Percentiles rank a stretch among this genome's conserved stretches.
phyloP scores from a whole-genome alignment of 2,329 filamentous ascomycete genomes.

The Talaromyces piceae region DNA sequence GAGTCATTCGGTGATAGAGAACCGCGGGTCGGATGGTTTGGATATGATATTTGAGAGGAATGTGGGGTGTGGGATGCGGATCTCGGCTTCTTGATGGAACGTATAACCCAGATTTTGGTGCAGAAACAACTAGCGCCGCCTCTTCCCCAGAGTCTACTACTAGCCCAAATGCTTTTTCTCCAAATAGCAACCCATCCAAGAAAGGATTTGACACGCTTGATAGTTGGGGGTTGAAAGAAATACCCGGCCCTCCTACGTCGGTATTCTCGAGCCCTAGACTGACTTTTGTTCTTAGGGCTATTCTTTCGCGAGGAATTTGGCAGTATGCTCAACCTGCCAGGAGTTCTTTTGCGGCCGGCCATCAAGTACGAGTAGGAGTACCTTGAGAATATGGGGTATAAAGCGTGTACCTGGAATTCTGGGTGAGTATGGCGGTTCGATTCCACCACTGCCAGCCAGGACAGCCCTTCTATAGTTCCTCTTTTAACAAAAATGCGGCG shows the following conservation, averaged over 20 bases:
- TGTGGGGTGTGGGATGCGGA: background rate
- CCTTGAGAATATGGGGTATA: background rate
- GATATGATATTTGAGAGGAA: background rate
- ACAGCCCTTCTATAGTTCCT: background rate
- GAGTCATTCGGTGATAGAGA: background rate
- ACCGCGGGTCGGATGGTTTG: background rate
- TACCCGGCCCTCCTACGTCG: background rate
- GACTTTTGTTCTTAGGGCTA: background rate
- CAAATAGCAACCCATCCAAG: no score
- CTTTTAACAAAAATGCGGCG: conserved; percentile 1
- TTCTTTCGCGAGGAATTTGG: background rate
- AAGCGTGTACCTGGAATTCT: background rate
- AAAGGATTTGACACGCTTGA: background rate
- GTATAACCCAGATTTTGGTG: no score
- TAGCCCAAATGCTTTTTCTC: no score
- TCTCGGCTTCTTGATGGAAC: background rate
- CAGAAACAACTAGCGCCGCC: no score
- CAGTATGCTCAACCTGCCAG: background rate
- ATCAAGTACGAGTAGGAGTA: background rate
- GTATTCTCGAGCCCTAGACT: background rate
- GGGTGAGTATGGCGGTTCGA: background rate
- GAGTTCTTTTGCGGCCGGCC: background rate
- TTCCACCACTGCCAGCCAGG: background rate
- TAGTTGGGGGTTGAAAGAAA: background rate
- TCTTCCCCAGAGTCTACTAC: no score